phyloP scores from a whole-genome alignment of 1,284 basidiomycete species.

The Tremellales sp. region DNA sequence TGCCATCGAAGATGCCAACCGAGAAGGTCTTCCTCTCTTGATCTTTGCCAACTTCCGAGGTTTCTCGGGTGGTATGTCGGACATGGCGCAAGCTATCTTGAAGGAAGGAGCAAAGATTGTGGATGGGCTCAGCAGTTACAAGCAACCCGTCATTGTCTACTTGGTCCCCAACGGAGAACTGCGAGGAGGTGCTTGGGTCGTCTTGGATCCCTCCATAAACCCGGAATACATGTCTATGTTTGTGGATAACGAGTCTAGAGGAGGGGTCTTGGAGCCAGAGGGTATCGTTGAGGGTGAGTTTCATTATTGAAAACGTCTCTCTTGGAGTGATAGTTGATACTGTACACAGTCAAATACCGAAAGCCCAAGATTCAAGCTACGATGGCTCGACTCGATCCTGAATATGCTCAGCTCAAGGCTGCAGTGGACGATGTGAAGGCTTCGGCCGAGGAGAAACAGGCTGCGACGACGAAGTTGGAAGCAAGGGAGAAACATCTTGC shows the following conservation, averaged over 20 bases:
- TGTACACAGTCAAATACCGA: slow-evolving; percentile 58
- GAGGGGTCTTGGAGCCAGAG: slow-evolving; percentile 96
- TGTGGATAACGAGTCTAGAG: slow-evolving; percentile 90
- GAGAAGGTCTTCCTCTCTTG: slow-evolving; percentile 92
- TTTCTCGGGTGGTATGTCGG: slow-evolving; percentile 82
- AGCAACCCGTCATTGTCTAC: slow-evolving; percentile 98
- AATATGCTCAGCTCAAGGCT: slow-evolving; percentile 76
- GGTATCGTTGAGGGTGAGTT: slow-evolving; percentile 73
- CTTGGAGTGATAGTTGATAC: background rate
- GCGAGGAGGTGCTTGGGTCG: slow-evolving; percentile 99
- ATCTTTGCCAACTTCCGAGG: slow-evolving; percentile 99
- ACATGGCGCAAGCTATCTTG: slow-evolving; percentile 78
- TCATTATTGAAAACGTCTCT: background rate
- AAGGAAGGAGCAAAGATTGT: slow-evolving; percentile 97
- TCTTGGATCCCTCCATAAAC: slow-evolving; percentile 96
- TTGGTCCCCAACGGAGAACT: slow-evolving; percentile 98
- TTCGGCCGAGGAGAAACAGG: slow-evolving; percentile 67
- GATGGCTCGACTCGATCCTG: slow-evolving; percentile 89
- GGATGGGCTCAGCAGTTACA: slow-evolving; percentile 94
- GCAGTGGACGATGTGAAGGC: slow-evolving; percentile 70
- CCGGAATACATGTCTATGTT: slow-evolving; percentile 99
- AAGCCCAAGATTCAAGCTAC: slow-evolving; percentile 82
- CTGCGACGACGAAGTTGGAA: slow-evolving; percentile 64
- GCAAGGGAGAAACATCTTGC: slow-evolving; percentile 77
- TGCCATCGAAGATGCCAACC: slow-evolving; percentile 97